Percentiles rank a stretch among this genome's conserved stretches.
Conservation (phyloP, 352 stramenopile genomes). For the Discostella stelligera region DNA sequence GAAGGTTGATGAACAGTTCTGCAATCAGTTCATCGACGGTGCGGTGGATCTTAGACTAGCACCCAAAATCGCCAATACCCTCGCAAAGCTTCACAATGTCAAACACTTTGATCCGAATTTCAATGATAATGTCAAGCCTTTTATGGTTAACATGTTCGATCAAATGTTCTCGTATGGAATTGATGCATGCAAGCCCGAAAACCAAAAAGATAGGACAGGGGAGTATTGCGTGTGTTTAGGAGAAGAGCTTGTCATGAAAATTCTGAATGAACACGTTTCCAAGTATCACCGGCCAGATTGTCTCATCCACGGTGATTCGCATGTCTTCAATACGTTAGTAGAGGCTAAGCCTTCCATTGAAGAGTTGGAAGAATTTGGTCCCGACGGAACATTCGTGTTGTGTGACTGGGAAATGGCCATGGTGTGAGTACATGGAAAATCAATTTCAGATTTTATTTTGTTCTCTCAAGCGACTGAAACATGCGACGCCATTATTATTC, state of each 20-base stretch:
- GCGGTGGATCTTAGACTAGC: constrained; percentile 52
- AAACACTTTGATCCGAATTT: constrained; percentile 50
- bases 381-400: constrained; percentile 53
- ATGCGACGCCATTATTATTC: constrained; percentile 2
- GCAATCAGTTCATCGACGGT: constrained; percentile 63
- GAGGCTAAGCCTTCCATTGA: constrained; percentile 49
- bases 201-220: constrained; percentile 31
- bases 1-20: constrained; percentile 57
- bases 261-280: constrained; percentile 22
- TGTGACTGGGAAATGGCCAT: constrained; percentile 73
- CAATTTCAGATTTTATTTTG: not conserved
- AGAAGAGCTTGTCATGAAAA: constrained; percentile 19
- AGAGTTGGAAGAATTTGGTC: constrained; percentile 49
- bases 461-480: too few relatives aligned
- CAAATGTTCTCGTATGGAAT: constrained; percentile 13
- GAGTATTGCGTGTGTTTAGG: constrained; percentile 20
- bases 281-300: constrained; percentile 33
- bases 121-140: constrained; percentile 38
- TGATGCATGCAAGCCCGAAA: constrained; percentile 1
- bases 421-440: constrained; percentile 1
- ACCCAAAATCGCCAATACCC: constrained; percentile 30
- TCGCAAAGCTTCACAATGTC: constrained; percentile 51
- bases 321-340: constrained; percentile 73
- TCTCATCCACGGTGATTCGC: constrained; percentile 54
- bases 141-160: constrained; percentile 33